Evolutionary conservation across 371 early-diverging fungal genomes (phyloP).

Genomic region (Rhizopus delemar): DNA sequence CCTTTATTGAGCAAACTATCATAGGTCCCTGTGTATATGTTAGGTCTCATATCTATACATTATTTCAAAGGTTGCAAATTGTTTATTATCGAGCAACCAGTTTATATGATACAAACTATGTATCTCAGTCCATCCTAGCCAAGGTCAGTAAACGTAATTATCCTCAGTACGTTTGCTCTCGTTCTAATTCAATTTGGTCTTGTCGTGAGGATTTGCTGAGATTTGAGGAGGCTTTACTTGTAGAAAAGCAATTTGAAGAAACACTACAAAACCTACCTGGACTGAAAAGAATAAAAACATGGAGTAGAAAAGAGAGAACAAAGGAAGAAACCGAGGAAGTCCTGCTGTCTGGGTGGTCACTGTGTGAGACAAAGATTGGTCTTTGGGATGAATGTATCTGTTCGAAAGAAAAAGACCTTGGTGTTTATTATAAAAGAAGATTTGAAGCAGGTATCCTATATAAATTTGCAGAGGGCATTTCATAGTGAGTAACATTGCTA

Average conservation of each 20-base stretch:
- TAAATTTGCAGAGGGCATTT: constrained; percentile 1
- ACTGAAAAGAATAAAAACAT: constrained; percentile 8
- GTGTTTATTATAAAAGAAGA: constrained; percentile 42
- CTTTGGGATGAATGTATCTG: constrained; percentile 44
- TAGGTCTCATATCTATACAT: constrained; percentile 18
- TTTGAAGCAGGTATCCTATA: constrained; percentile 54
- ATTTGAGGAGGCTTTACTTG: constrained; percentile 56
- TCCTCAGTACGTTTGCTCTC: constrained; percentile 52
- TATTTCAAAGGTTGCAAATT: constrained; percentile 55
- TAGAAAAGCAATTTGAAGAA: constrained; percentile 37
- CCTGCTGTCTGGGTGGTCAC: constrained; percentile 25
- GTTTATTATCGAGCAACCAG: constrained; percentile 51
- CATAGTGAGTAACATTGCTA: not conserved
- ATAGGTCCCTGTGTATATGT: constrained; percentile 37
- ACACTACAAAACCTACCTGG: constrained; percentile 25
- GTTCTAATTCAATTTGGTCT: constrained; percentile 56
- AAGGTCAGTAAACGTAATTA: constrained; percentile 58
- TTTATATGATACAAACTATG: constrained; percentile 33
- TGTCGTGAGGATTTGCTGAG: constrained; percentile 53
- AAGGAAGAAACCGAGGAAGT: constrained; percentile 19
- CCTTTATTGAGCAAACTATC: too few species aligned
- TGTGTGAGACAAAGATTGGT: constrained; percentile 45
- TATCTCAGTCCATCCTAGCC: constrained; percentile 58
- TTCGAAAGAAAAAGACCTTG: constrained; percentile 10
- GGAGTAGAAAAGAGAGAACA: constrained; percentile 3